Conservation (phyloP, 2,329 filamentous ascomycete species). For the Clathrospora elynae region DNA sequence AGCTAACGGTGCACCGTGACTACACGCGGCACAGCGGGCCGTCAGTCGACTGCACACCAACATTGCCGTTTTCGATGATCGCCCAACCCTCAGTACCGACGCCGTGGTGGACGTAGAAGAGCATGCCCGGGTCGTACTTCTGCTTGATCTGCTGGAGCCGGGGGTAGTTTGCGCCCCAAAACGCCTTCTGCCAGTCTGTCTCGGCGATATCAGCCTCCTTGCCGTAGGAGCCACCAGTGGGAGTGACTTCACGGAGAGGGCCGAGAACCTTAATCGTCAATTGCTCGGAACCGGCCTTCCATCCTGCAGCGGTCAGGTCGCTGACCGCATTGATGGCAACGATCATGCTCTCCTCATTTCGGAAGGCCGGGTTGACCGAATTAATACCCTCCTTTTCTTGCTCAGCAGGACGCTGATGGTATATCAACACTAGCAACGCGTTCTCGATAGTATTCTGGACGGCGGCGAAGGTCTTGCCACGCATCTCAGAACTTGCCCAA, state of each 20-base stretch:
- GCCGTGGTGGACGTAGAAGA: constrained; percentile 43
- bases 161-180: constrained; percentile 48
- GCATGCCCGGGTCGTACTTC: constrained; percentile 36
- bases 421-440: constrained; percentile 26
- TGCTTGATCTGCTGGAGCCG: constrained; percentile 36
- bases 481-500: constrained; percentile 35
- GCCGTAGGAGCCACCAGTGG: constrained; percentile 42
- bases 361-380: constrained; percentile 41
- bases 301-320: constrained; percentile 31
- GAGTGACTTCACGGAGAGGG: constrained; percentile 31
- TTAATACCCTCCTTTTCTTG: constrained; percentile 27
- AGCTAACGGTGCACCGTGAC: background rate
- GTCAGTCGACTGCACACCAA: constrained; percentile 40
- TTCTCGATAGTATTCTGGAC: constrained; percentile 31
- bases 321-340: constrained; percentile 27
- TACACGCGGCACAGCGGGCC: constrained; percentile 36
- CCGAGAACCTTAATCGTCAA: constrained; percentile 31
- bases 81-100: constrained; percentile 42
- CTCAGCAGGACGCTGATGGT: constrained; percentile 35
- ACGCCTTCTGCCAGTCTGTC: constrained; percentile 47
- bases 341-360: constrained; percentile 31
- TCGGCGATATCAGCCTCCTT: constrained; percentile 51
- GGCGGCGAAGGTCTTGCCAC: constrained; percentile 33
- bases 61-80: constrained; percentile 34
- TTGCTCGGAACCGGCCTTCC: constrained; percentile 23